Evolutionary conservation across 352 stramenopile species (phyloP), one percentile per base, ranked within the genome.

Genomic region (Phytophthora constricta): DNA sequence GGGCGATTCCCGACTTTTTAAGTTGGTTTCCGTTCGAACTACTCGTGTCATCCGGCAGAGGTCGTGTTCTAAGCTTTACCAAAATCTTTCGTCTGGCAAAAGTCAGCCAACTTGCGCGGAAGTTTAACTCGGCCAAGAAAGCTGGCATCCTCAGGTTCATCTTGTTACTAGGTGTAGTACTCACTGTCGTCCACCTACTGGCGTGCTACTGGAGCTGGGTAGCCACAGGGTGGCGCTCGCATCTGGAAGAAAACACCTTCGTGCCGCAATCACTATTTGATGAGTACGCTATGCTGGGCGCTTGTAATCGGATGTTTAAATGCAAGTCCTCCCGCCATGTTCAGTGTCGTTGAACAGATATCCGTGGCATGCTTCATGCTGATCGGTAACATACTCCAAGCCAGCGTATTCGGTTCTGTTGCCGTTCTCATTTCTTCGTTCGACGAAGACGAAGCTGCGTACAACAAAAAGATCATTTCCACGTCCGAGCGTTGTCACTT

Each of bases 71-170:
- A n/a, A 76, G 79, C 47, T 77, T 90, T 42, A 76, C 72, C 17
- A 91, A 91, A 54, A 78, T 90, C 25, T 83, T 90, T 46, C 79
- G 83, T 0, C 73, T 91, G n/a, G 77, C 70, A n/a, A 91, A 90
- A 58, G 76, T 91, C 39, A 90, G 77, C 27, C 75, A 89, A 45
- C 68, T 90, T 20, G 81, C 78, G 4, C 50, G 76, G 2, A 76
- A 72, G 11, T 73, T 91, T 19, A 74, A 89, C 45, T 89, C 80
- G 5, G 74, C 83, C 19, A 90, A 86, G 71, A 91, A 91, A 39
- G 83, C 78, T 0, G 83, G 81, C 5, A 70, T 88, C n/a, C 60
- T 91, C 28, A 74, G 83, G 17, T 84, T 91, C 43, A 60, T 82
- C 4, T 51, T 77, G 1, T 62, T 91, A 1, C 58, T 91, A 5